phyloP scores from a whole-genome alignment of 2,329 filamentous ascomycete genomes.

The Ophiostoma fasciatum region DNA sequence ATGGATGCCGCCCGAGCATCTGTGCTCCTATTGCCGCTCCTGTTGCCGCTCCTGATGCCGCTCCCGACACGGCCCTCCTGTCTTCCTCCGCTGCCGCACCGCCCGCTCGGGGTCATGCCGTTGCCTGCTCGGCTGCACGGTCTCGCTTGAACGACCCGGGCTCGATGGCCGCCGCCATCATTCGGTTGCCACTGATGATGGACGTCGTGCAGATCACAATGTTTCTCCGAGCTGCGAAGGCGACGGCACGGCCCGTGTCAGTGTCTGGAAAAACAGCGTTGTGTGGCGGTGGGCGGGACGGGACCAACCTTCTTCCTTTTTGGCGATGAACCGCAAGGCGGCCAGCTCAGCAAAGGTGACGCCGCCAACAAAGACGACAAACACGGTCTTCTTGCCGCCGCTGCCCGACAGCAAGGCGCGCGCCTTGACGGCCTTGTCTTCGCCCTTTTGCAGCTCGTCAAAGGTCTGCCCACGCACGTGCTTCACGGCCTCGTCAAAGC shows the following conservation, averaged over 20 bases:
- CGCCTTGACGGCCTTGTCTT: slow-evolving; percentile 83
- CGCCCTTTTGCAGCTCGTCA: slow-evolving; percentile 80
- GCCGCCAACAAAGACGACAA: slow-evolving; percentile 96
- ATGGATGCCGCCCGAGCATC: too few species aligned
- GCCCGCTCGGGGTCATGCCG: background rate
- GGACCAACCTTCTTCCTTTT: slow-evolving; percentile 55
- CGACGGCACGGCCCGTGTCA: too few species aligned
- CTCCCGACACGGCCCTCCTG: too few species aligned
- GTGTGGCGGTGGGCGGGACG: slow-evolving; percentile 2
- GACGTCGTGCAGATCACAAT: slow-evolving; percentile 89
- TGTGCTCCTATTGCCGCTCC: too few species aligned
- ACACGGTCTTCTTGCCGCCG: slow-evolving; percentile 65
- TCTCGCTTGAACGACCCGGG: slow-evolving; percentile 44
- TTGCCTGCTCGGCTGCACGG: slow-evolving; percentile 6
- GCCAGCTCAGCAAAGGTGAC: slow-evolving; percentile 95
- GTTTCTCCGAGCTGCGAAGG: slow-evolving; percentile 33
- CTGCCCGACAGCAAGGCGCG: slow-evolving; percentile 66
- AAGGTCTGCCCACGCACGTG: slow-evolving; percentile 80
- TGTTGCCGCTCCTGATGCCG: too few species aligned
- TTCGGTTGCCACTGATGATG: slow-evolving; percentile 74
- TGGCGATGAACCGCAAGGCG: slow-evolving; percentile 77
- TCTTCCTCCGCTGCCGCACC: too few species aligned
- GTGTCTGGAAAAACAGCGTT: background rate
- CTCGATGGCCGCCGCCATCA: slow-evolving; percentile 78
- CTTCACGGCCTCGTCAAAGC: slow-evolving; percentile 85